Evolutionary conservation across 2,329 filamentous ascomycete species (phyloP).

Genomic region (Paracoccidioides brasiliensis): DNA sequence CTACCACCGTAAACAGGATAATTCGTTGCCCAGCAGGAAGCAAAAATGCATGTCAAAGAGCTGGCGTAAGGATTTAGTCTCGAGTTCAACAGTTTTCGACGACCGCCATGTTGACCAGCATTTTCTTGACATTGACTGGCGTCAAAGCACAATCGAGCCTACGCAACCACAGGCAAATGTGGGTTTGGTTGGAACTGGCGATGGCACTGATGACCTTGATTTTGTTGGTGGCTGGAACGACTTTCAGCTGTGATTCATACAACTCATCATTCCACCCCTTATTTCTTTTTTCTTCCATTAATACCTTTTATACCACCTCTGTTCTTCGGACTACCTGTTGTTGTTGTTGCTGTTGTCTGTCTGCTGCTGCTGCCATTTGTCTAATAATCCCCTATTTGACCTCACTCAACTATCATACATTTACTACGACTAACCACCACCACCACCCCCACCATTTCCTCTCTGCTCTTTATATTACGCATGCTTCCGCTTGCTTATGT

Average conservation of each 20-base stretch:
- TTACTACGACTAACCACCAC: not conserved
- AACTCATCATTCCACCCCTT: conserved; percentile 5
- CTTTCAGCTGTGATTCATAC: conserved; percentile 44
- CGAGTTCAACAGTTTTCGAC: conserved; percentile 15
- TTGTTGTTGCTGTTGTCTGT: conserved; percentile 6
- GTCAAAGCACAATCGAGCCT: conserved; percentile 24
- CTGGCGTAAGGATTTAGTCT: conserved; percentile 32
- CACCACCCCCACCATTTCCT: not conserved
- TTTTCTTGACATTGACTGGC: conserved; percentile 36
- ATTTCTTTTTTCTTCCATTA: conserved; percentile 9
- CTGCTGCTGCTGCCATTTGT: conserved; percentile 2
- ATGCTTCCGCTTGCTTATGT: conserved; percentile 1
- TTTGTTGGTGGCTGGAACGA: conserved; percentile 90
- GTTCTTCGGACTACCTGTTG: not conserved
- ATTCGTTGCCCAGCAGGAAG: conserved; percentile 37
- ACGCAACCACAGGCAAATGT: conserved; percentile 19
- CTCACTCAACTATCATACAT: not conserved
- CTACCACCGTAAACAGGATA: conserved; percentile 42
- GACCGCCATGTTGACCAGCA: conserved; percentile 23
- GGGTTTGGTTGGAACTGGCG: conserved; percentile 30
- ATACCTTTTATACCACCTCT: not conserved
- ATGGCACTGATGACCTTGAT: conserved; percentile 61
- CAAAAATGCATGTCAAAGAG: conserved; percentile 30
- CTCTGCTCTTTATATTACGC: not conserved
- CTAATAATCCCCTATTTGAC: not conserved